phyloP scores from a whole-genome alignment of 176 grass and related monocot genomes.

The Paspalum vaginatum region DNA sequence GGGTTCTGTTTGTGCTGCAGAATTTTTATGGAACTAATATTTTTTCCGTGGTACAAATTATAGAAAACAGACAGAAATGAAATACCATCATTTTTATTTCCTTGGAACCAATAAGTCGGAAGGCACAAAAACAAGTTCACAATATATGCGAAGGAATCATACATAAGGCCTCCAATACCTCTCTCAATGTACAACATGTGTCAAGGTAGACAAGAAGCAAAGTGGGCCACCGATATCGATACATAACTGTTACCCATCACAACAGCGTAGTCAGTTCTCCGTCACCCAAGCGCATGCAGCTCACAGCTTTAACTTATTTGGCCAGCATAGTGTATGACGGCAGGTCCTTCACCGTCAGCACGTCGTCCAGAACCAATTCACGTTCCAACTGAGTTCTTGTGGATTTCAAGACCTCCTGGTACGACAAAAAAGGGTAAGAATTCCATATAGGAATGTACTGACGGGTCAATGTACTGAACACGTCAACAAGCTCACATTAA shows the following conservation, averaged over 20 bases:
- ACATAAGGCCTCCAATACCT: background rate
- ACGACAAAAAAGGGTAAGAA: constrained; percentile 19
- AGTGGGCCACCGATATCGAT: background rate
- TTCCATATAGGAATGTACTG: background rate
- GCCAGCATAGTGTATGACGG: constrained; percentile 89
- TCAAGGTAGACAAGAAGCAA: constrained; percentile 3
- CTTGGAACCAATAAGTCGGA: background rate
- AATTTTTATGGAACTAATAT: background rate
- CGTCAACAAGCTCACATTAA: constrained; percentile 60
- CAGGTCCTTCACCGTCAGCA: constrained; percentile 63
- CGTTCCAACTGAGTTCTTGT: constrained; percentile 84
- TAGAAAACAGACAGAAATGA: background rate
- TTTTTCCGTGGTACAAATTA: background rate
- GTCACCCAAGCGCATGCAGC: background rate
- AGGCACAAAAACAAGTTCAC: constrained; percentile 1
- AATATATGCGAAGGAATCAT: constrained; percentile 8
- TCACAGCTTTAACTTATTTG: constrained; percentile 28
- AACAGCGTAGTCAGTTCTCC: constrained; percentile 1
- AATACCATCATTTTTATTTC: constrained; percentile 27
- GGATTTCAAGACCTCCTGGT: constrained; percentile 90
- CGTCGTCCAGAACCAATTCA: constrained; percentile 77
- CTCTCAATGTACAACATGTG: constrained; percentile 13
- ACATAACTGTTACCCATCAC: background rate
- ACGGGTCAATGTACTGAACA: background rate
- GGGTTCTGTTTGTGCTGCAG: background rate